Percentiles rank a stretch among this genome's conserved stretches.
Evolutionary conservation across 306 rosid genomes (phyloP).

Genomic region (Vigna hirtella): DNA sequence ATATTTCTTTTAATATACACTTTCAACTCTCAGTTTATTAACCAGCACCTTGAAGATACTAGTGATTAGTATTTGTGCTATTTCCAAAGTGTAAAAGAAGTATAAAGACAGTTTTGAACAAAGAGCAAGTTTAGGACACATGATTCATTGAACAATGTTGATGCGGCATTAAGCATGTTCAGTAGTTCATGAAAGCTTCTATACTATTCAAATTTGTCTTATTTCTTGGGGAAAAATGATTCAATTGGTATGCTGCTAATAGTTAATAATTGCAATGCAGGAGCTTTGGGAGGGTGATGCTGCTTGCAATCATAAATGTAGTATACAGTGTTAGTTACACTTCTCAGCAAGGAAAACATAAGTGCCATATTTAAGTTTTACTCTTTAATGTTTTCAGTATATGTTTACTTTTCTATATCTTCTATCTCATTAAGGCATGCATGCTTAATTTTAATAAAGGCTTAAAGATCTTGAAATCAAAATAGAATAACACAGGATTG

Average conservation of each 20-base stretch:
- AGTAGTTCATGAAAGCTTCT: background rate
- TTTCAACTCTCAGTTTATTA: background rate
- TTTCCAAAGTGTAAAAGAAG: background rate
- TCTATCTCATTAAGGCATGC: background rate
- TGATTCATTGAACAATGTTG: background rate
- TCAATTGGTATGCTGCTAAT: conserved; percentile 15
- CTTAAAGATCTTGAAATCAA: background rate
- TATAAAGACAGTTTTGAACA: background rate
- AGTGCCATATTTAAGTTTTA: background rate
- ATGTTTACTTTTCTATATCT: background rate
- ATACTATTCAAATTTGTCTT: background rate
- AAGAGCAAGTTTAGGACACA: background rate
- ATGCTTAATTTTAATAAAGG: background rate
- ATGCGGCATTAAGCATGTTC: background rate
- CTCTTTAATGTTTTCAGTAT: background rate
- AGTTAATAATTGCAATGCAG: conserved; percentile 40
- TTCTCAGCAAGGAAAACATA: background rate
- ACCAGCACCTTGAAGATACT: background rate
- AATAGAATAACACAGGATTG: background rate
- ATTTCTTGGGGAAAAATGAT: background rate
- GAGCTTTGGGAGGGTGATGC: conserved; percentile 45
- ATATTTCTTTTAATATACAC: background rate
- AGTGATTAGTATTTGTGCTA: background rate
- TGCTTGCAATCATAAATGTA: conserved; percentile 6
- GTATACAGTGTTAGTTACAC: conserved; percentile 1